A percentile compares a stretch with the other conserved stretches of the same genome.
Conservation (phyloP, 73 alveolate species). For the Breviolum minutum region DNA sequence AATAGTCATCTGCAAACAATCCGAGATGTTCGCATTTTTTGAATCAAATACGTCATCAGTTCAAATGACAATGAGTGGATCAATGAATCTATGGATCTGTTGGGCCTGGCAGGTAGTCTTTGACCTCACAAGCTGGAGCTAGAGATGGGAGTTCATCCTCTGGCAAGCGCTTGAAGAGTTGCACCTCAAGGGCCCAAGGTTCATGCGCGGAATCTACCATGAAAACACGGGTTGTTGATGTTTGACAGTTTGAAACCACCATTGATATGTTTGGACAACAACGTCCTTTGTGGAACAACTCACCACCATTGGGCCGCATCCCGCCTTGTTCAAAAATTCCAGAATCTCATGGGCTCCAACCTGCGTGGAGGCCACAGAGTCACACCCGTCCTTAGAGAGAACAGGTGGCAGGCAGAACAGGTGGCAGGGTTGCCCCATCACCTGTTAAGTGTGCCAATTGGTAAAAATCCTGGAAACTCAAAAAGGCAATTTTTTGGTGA, state of each 20-base stretch:
- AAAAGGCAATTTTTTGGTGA: no score
- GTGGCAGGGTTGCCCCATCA: no score
- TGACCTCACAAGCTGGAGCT: constrained; percentile 64
- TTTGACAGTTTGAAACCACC: not conserved
- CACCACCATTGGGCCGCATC: no score
- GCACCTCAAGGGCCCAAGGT: constrained; percentile 47
- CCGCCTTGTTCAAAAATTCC: constrained; percentile 67
- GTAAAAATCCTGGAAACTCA: no score
- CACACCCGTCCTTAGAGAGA: constrained; percentile 29
- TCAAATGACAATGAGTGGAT: not conserved
- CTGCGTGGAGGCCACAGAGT: constrained; percentile 60
- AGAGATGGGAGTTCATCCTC: constrained; percentile 59
- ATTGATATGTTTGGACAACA: not conserved
- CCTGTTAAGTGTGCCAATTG: no score
- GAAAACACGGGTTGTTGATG: not conserved
- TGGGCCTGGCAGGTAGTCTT: constrained; percentile 50
- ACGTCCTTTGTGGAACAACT: no score
- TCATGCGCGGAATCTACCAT: not conserved
- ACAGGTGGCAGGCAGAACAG: no score
- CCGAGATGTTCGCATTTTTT: not conserved
- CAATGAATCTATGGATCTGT: not conserved
- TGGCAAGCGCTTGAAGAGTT: constrained; percentile 61
- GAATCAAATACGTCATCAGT: not conserved
- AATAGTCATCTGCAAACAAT: not conserved
- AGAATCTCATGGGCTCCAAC: constrained; percentile 45